Evolutionary conservation across 1,139 yeast genomes (phyloP).

Genomic region (Saccharomyces hybrid): DNA sequence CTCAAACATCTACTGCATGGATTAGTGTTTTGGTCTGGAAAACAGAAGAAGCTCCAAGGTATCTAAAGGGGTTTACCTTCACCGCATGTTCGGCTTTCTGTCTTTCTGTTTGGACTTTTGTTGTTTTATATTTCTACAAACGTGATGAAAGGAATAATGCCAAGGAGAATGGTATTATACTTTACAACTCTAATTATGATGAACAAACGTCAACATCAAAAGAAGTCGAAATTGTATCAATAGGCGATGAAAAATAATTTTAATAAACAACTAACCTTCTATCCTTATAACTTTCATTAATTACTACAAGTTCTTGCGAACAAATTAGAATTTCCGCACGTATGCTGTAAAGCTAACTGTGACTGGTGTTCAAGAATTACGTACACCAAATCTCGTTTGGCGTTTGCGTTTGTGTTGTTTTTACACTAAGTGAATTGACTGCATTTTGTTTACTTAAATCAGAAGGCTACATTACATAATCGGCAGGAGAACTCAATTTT

Average conservation of each 20-base stretch:
- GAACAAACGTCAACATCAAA: not conserved
- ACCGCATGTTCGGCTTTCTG: constrained; percentile 46
- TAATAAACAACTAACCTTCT: not conserved
- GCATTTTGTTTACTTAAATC: too few species aligned
- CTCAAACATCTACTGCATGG: constrained; percentile 34
- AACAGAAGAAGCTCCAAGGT: constrained; percentile 49
- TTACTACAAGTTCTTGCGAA: too few species aligned
- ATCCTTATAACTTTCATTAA: not conserved
- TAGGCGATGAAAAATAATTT: not conserved
- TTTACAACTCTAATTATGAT: constrained; percentile 12
- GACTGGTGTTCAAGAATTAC: too few species aligned
- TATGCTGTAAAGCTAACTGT: too few species aligned
- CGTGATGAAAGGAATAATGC: constrained; percentile 49
- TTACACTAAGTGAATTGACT: too few species aligned
- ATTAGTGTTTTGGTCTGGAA: constrained; percentile 43
- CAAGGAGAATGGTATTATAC: constrained; percentile 44
- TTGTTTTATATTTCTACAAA: constrained; percentile 52
- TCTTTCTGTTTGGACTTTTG: constrained; percentile 47
- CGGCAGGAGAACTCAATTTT: too few species aligned
- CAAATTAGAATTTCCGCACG: too few species aligned
- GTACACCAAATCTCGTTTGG: too few species aligned
- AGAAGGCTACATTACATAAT: too few species aligned
- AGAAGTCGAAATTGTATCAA: not conserved
- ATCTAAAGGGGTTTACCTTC: constrained; percentile 44
- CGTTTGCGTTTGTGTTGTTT: too few species aligned